Conservation (phyloP, 83 land plant genomes). For the Picea abies region DNA sequence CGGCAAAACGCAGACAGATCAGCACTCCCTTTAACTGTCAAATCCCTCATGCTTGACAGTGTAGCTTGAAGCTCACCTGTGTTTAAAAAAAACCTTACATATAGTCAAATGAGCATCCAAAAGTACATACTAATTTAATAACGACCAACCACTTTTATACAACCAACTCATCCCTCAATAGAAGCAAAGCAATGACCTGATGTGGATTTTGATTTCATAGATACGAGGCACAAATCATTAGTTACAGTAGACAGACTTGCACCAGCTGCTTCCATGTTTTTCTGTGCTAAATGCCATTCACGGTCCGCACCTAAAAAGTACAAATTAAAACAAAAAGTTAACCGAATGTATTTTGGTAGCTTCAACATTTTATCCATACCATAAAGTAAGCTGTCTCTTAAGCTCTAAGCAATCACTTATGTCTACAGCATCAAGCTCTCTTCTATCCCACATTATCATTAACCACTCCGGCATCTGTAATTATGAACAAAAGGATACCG, state of each 20-base stretch:
- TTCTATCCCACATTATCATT: background rate
- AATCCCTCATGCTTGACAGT: constrained; percentile 51
- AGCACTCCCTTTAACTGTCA: constrained; percentile 63
- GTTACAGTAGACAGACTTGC: constrained; percentile 56
- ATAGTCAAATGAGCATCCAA: background rate
- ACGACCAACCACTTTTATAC: background rate
- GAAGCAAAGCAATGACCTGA: constrained; percentile 49
- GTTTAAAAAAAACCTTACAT: background rate
- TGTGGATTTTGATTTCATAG: constrained; percentile 66
- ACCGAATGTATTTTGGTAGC: background rate
- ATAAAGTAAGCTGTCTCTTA: background rate
- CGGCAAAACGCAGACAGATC: constrained; percentile 68
- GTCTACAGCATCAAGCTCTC: background rate
- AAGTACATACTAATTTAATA: background rate
- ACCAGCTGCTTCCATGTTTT: constrained; percentile 77
- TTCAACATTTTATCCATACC: background rate
- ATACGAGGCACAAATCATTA: constrained; percentile 60
- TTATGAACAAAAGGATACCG: background rate
- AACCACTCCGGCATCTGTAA: background rate
- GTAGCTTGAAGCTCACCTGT: constrained; percentile 79
- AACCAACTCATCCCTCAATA: background rate
- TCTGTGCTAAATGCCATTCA: constrained; percentile 85
- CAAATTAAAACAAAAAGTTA: background rate
- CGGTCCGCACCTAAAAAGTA: constrained; percentile 62
- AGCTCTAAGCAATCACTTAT: background rate